Base-by-base conservation (phyloP, 169 alveolate genomes). In the Plasmodium berghei region DNA sequence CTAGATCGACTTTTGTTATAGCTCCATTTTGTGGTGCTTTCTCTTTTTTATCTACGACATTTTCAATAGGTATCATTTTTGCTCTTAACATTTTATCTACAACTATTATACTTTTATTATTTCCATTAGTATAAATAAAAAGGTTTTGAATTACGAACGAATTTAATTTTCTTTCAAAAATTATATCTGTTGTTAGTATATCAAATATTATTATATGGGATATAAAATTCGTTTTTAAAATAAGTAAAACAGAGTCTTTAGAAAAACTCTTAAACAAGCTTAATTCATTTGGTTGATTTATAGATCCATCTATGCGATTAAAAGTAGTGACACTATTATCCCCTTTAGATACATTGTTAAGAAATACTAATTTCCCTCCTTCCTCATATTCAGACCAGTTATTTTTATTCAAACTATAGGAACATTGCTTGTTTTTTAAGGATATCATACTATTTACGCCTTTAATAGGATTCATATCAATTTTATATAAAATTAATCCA, bases 341-440 rank as follows among this genome's bases (percentile, higher is more conserved):
- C 0, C 20, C 52, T 12, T 63, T 28, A 45, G 14, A 18, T 10
- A 12, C 59, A 6, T 54, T 20, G 45, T 67, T 67, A 5, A 42
- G 5, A 59, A 83, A 83, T 58, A 67, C 55, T 42, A 67, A 5
- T 40, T 83, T 83, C 48, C 56, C 69, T 46, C 67, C 90, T 26
- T 83, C 54, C 5, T 83, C 85, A 12, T 67, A 40, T 46, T 83
- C 90, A 10, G 90, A 66, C 90, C 90, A 83, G 48, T 83, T 83
- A 28, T 83, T 26, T 52, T 83, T 55, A 55, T 54, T 42, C 20
- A 56, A 40, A 67, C 71, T 83, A 28, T 55, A 52, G 5, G 70
- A 42, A 28, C 54, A 54, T 42, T 9, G 24, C n/a, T 66, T 8
- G 9, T 18, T 67, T 83, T 83, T 54, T 45, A 61, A 72, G 12